Evolutionary conservation across 176 grass and related monocot genomes (phyloP).

Genomic region (Echinochloa phyllopogon): DNA sequence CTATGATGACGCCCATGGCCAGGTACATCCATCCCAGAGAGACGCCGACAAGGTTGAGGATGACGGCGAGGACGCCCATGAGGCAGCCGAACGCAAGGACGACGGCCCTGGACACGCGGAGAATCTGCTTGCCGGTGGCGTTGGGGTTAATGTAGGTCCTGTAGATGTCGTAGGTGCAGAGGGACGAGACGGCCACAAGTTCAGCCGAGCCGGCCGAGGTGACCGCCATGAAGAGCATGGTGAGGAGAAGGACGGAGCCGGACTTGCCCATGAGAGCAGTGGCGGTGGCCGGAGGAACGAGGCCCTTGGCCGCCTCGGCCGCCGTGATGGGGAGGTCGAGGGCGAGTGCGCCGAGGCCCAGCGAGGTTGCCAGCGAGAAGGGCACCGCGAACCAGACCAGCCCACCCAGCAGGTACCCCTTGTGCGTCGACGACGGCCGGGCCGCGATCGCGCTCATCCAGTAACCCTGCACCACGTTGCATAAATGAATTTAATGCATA

Average conservation of each 20-base stretch:
- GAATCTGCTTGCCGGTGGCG: constrained; percentile 72
- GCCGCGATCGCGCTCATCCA: constrained; percentile 89
- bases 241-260: constrained; percentile 76
- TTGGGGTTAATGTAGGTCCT: constrained; percentile 73
- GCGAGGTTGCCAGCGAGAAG: constrained; percentile 76
- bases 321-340: constrained; percentile 73
- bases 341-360: constrained; percentile 72
- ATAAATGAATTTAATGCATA: not conserved
- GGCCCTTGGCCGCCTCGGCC: constrained; percentile 61
- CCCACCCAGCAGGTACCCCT: constrained; percentile 73
- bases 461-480: constrained; percentile 45
- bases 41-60: constrained; percentile 70
- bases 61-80: constrained; percentile 73
- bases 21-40: constrained; percentile 90
- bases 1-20: constrained; percentile 75
- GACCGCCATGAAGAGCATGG: constrained; percentile 91
- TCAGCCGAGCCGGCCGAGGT: constrained; percentile 76
- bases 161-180: constrained; percentile 81
- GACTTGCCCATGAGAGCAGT: constrained; percentile 72
- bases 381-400: constrained; percentile 83
- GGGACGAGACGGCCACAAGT: constrained; percentile 74
- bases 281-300: constrained; percentile 74
- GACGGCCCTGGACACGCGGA: constrained; percentile 60
- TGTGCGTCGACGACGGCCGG: constrained; percentile 76
- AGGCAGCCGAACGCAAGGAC: constrained; percentile 67